A percentile compares a stretch with the other conserved stretches of the same genome.
phyloP scores from a whole-genome alignment of 1,284 basidiomycete genomes.

The Fomes fomentarius region DNA sequence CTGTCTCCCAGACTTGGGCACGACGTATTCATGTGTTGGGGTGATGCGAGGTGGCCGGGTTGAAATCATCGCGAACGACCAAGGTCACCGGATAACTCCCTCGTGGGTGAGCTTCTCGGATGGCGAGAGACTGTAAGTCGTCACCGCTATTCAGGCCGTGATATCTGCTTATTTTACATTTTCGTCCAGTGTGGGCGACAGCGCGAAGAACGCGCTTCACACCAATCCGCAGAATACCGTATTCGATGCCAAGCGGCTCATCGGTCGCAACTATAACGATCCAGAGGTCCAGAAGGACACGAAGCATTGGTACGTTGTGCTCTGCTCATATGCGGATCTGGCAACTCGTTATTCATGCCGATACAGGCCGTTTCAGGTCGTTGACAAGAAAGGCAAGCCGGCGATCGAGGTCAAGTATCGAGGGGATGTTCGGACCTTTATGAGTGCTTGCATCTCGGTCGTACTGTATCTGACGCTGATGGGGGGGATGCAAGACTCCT shows the following conservation, averaged over 20 bases:
- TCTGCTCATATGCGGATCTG: conserved; percentile 20
- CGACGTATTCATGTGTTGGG: conserved; percentile 85
- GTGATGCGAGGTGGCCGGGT: conserved; percentile 92
- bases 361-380: conserved; percentile 76
- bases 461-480: neutral
- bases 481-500: conserved; percentile 55
- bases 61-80: conserved; percentile 97
- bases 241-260: conserved; percentile 97
- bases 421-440: conserved; percentile 84
- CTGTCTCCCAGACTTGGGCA: conserved; percentile 68
- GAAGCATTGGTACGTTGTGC: conserved; percentile 71
- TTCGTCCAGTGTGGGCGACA: conserved; percentile 57
- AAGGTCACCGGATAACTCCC: conserved; percentile 96
- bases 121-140: conserved; percentile 84
- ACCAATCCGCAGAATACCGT: conserved; percentile 93
- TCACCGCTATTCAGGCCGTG: too few relatives aligned
- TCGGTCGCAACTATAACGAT: conserved; percentile 86
- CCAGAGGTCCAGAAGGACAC: conserved; percentile 79
- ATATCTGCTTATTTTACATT: too few relatives aligned
- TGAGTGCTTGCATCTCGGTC: conserved; percentile 39
- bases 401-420: conserved; percentile 85
- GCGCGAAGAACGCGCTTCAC: conserved; percentile 80
- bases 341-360: neutral
- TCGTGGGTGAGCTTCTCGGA: conserved; percentile 93
- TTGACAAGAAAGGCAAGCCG: conserved; percentile 85